A percentile compares a stretch with the other conserved stretches of the same genome.
phyloP scores from a whole-genome alignment of 306 rosid genomes.

The Begonia peltatifolia region DNA sequence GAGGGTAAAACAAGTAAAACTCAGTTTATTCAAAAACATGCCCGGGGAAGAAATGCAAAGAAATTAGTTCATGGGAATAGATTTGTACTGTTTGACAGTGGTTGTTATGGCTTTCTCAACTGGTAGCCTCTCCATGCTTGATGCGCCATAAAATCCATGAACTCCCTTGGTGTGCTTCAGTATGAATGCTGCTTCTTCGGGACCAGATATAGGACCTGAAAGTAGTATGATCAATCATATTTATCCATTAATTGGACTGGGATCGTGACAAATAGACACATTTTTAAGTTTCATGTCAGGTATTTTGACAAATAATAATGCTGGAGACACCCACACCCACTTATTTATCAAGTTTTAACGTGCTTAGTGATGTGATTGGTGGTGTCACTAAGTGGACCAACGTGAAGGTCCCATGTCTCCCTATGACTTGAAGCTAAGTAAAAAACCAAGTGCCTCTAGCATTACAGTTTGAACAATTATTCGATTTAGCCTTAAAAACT shows the following conservation, averaged over 20 bases:
- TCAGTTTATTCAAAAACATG: constrained; percentile 5
- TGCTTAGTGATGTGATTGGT: no score
- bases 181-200: constrained; percentile 68
- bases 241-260: neutral
- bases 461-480: no score
- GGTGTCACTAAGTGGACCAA: no score
- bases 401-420: no score
- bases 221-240: constrained; percentile 5
- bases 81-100: constrained; percentile 62
- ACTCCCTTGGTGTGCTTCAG: constrained; percentile 72
- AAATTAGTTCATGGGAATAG: constrained; percentile 44
- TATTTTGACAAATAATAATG: no score
- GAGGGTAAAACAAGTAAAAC: neutral
- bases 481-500: no score
- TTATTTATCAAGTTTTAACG: no score
- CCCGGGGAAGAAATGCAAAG: neutral
- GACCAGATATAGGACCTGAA: constrained; percentile 90
- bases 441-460: no score
- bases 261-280: neutral
- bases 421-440: no score
- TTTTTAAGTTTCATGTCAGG: no score
- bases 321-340: no score
- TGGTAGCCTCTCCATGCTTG: constrained; percentile 90
- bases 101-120: constrained; percentile 84
- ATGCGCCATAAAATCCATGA: constrained; percentile 92